Conservation (phyloP, 371 early-diverging fungal species). For the Furculomyces boomerangus region DNA sequence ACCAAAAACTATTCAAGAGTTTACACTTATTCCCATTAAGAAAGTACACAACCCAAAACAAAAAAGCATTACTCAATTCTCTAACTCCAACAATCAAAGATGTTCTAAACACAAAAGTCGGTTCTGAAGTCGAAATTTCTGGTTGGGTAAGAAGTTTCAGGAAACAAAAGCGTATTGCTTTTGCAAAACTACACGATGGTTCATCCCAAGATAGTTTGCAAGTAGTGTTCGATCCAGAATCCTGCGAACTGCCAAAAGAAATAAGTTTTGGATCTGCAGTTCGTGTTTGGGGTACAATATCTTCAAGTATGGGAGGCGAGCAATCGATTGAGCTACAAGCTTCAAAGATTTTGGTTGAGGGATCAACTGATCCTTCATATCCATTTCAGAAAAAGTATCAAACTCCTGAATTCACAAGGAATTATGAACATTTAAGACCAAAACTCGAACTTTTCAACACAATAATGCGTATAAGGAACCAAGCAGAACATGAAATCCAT, state of each 20-base stretch:
- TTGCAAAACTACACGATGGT: not conserved
- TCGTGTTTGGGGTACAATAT: conserved; percentile 38
- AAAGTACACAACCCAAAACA: too few species aligned
- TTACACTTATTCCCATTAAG: not conserved
- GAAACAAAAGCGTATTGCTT: not conserved
- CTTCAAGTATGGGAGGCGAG: conserved; percentile 46
- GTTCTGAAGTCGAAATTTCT: not conserved
- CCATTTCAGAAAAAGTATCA: conserved; percentile 80
- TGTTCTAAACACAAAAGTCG: not conserved
- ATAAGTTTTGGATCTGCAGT: conserved; percentile 48
- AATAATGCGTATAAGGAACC: conserved; percentile 45
- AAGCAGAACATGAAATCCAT: conserved; percentile 44
- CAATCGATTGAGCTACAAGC: conserved; percentile 60
- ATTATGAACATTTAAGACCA: conserved; percentile 57
- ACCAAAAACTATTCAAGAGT: not conserved
- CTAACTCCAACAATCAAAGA: not conserved
- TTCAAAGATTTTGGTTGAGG: conserved; percentile 31
- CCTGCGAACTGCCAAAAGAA: conserved; percentile 11
- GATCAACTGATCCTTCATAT: conserved; percentile 52
- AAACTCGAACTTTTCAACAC: conserved; percentile 59
- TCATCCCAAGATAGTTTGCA: not conserved
- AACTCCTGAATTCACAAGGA: conserved; percentile 58
- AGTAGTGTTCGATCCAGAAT: not conserved
- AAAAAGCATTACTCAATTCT: not conserved
- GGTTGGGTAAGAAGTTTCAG: not conserved